Evolutionary conservation across 495 filamentous ascomycete species (phyloP).

Genomic region (Hypoxylon subgilvum): DNA sequence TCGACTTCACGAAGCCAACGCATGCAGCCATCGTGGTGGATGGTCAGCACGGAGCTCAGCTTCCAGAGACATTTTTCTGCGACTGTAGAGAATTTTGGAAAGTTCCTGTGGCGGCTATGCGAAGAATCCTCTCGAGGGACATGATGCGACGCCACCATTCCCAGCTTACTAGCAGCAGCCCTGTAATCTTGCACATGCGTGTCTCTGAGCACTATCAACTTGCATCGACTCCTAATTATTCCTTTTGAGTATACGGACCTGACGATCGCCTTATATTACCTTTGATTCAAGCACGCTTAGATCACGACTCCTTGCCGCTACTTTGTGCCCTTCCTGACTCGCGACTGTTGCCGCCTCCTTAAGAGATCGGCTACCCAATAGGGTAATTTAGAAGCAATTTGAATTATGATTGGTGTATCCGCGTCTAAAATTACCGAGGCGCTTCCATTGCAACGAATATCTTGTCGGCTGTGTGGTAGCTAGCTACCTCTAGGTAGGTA

Average conservation of each 20-base stretch:
- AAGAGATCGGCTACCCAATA: no score
- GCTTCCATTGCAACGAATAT: not conserved
- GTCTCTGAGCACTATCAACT: constrained; percentile 2
- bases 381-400: no score
- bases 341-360: not conserved
- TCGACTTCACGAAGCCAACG: constrained; percentile 15
- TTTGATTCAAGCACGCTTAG: not conserved
- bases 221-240: not conserved
- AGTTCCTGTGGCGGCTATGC: not conserved
- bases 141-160: constrained; percentile 1
- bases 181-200: constrained; percentile 10
- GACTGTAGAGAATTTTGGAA: constrained; percentile 8
- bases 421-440: not conserved
- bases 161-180: not conserved
- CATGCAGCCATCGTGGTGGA: not conserved
- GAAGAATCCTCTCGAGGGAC: not conserved
- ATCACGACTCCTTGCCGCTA: not conserved
- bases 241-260: constrained; percentile 12
- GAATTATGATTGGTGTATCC: no score
- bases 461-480: no score
- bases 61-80: constrained; percentile 7
- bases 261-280: constrained; percentile 6
- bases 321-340: not conserved
- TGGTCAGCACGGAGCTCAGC: not conserved
- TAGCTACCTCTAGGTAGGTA: no score